Base-by-base conservation (phyloP, 176 grass and related monocot genomes). In the Lolium rigidum region DNA sequence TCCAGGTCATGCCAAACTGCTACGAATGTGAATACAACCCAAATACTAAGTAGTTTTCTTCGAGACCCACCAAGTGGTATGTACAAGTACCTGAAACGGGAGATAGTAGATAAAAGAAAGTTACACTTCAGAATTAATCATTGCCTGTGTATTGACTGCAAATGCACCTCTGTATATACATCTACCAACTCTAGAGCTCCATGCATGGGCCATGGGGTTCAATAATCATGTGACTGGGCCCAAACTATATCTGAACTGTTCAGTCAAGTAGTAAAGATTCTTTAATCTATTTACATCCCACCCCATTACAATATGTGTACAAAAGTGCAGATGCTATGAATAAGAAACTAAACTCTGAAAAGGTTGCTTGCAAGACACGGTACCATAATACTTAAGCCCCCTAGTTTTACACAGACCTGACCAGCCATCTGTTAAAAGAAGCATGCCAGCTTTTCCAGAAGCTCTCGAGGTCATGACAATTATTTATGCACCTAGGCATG, bases 401-500 rank as follows among this genome's bases (percentile, higher is more conserved):
- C 1, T 79, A 28, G 26, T 28, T 28, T 1, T 28, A 28, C 26
- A 28, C 71, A 65, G 80, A 98, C 97, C 94, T 98, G 89, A 98
- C 94, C 89, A 98, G 81, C 97, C 97, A 98, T 95, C 67, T 98
- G 66, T 98, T 98, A 83, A 88, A 98, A 59, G 96, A 95, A 78
- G 93, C 93, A 89, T 95, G 97, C 97, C 97, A 98, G 66, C 92
- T 95, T 94, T 95, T 98, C 97, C 94, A 98, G 81, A 98, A 98
- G 82, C 90, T 95, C 79, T 98, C 97, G 84, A 98, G 90, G 70
- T 98, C 86, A 51, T 92, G 90, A 72, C 97, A 98, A 80, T 95
- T 95, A 87, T 95, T 98, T 86, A 95, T 90, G 74, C 97, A 98
- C 50, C 86, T 94, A 21, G 93, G 97, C 97, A 98, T 95, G 80